Evolutionary conservation across 352 stramenopile species (phyloP), one percentile per base, ranked within the genome.

Genomic region (Lagenidium giganteum): DNA sequence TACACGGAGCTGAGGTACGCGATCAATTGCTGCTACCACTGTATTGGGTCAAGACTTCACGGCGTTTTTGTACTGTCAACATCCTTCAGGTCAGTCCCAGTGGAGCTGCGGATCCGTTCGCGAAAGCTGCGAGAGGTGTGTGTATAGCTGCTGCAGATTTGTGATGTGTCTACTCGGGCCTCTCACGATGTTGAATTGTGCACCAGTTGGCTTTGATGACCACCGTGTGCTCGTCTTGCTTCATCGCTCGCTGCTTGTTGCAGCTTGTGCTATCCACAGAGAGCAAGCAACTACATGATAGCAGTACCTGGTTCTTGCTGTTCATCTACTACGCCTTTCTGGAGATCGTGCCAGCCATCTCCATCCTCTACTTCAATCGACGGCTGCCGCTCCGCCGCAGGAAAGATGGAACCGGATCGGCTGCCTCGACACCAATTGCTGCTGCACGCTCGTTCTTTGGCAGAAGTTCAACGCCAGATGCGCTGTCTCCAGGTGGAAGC

Each of bases 361-460:
- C 76, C 21, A 74, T 93, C 16, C 34, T 94, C 26, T 92, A 88
- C 44, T 94, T 93, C 50, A 90, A 93, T 49, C 80, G 80, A 1
- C 76, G 79, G 9, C 57, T 94, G 16, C 83, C 83, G 26, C 57
- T 67, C 14, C 63, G 60, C 8, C 61, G 66, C 18, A 57, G 61
- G 23, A 44, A 39, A 23, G 53, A 58, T 22, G 48, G 64, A 26
- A 37, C 55, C 3, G 44, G 49, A 11, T 61, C 59, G 16, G 16
- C 24, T 20, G 76, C 64, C 14, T 55, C 57, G 11, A 67, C 55
- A 14, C 68, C 71, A 3, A 79, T 84, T 49, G 49, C 52, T 22
- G 58, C 52, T 17, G 56, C 58, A 1, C 36, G 17, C 8, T 51
- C 17, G 30, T 88, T 6, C 83, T 85, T 46, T 77, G 72, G 40